Percentiles rank a stretch among this genome's conserved stretches.
Conservation (phyloP, 257 asterid genomes). For the Scutellaria barbata region DNA sequence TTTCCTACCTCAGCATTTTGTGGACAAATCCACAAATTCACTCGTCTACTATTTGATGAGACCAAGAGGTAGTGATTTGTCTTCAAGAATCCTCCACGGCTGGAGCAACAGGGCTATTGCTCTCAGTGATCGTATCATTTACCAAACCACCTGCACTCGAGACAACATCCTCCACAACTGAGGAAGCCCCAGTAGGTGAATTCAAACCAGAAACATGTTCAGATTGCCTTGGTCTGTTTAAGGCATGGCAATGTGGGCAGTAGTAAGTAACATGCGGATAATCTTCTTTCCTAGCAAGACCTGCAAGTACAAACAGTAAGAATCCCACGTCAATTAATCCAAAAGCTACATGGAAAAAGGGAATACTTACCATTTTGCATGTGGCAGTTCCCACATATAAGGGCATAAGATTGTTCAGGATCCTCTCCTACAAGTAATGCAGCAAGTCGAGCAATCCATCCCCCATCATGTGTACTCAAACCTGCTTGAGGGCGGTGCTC, state of each 20-base stretch:
- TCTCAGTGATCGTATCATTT: constrained; percentile 18
- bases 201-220: constrained; percentile 47
- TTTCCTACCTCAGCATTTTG: background rate
- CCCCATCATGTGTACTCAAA: constrained; percentile 52
- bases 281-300: constrained; percentile 91
- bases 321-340: background rate
- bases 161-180: constrained; percentile 29
- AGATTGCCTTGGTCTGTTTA: constrained; percentile 62
- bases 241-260: constrained; percentile 86
- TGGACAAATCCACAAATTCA: constrained; percentile 2
- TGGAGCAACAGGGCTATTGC: constrained; percentile 34
- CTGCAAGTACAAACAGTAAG: constrained; percentile 44
- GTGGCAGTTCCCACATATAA: constrained; percentile 79
- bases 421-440: constrained; percentile 92
- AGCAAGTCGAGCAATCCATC: constrained; percentile 81
- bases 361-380: constrained; percentile 70
- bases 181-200: constrained; percentile 42
- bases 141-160: constrained; percentile 21
- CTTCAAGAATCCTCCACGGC: constrained; percentile 37
- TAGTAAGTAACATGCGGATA: constrained; percentile 74
- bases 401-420: constrained; percentile 77
- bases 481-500: constrained; percentile 62
- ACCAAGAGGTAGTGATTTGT: background rate
- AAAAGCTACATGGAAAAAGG: background rate
- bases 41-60: background rate